Conservation (phyloP, 2,329 filamentous ascomycete species). For the Aureobasidium mangrovei region DNA sequence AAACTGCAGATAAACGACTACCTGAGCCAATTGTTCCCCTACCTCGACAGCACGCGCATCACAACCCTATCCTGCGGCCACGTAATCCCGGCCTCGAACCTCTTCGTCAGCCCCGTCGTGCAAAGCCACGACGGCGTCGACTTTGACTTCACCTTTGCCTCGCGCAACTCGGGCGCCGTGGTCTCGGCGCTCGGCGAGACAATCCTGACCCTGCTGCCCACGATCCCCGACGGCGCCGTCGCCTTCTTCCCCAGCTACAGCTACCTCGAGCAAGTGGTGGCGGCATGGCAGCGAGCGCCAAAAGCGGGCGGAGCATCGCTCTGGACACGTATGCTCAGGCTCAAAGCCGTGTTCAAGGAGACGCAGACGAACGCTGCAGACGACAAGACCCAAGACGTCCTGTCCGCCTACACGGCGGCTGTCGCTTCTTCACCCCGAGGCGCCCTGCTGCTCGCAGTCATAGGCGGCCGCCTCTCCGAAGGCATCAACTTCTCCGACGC, state of each 20-base stretch:
- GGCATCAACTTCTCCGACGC: constrained; percentile 96
- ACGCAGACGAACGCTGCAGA: constrained; percentile 28
- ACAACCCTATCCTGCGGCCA: constrained; percentile 86
- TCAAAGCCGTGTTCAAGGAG: constrained; percentile 46
- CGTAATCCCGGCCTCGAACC: constrained; percentile 74
- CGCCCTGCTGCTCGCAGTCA: constrained; percentile 77
- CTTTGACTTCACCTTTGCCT: constrained; percentile 85
- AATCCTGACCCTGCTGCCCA: constrained; percentile 60
- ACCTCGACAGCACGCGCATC: constrained; percentile 54
- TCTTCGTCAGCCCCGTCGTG: constrained; percentile 67
- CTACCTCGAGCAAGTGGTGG: constrained; percentile 66
- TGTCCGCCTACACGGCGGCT: constrained; percentile 62
- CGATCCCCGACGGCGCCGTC: constrained; percentile 81
- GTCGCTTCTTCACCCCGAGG: constrained; percentile 45
- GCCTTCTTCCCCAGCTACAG: constrained; percentile 94
- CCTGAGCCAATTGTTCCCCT: constrained; percentile 73
- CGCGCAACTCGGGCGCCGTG: constrained; percentile 59
- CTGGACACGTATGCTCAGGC: constrained; percentile 50
- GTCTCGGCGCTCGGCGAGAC: constrained; percentile 62
- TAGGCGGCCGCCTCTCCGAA: constrained; percentile 91
- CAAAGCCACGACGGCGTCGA: constrained; percentile 39
- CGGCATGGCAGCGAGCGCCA: constrained; percentile 30
- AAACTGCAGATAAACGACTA: constrained; percentile 69
- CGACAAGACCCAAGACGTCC: constrained; percentile 53
- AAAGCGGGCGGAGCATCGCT: constrained; percentile 31